These are phyloP conservation scores for Amyloporia xantha DNA, from an alignment of 768 basidiomycete genomes.

Conservation along the genomic window DNA sequence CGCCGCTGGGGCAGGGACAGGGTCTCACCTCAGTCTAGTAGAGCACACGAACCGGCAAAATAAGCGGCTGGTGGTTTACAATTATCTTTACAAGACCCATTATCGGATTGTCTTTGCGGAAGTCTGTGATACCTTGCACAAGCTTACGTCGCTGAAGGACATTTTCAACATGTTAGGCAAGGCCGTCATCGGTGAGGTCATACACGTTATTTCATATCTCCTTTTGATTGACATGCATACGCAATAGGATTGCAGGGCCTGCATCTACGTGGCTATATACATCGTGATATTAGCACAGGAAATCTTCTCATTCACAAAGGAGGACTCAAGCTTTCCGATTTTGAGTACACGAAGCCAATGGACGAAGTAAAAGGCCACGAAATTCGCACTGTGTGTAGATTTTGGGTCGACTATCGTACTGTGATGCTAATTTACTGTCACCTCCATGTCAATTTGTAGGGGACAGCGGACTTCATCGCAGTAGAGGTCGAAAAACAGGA, in stretches of 20 bases:
- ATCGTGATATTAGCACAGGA: slow-evolving; percentile 3
- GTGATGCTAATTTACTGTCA: background rate
- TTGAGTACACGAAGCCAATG: slow-evolving; percentile 2
- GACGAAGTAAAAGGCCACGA: background rate
- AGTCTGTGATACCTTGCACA: background rate
- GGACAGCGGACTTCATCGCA: background rate
- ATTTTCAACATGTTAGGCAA: background rate
- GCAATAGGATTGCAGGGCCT: background rate
- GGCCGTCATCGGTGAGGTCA: background rate
- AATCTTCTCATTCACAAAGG: background rate
- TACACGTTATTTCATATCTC: no score
- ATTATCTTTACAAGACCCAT: background rate
- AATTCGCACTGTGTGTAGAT: background rate
- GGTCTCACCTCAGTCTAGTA: no score
- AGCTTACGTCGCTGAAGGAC: background rate
- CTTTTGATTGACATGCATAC: no score
- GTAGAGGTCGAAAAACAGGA: background rate
- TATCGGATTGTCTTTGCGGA: no score
- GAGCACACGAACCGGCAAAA: no score
- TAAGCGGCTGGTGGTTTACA: no score
- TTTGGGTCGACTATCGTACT: background rate
- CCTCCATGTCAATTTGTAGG: background rate
- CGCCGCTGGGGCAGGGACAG: no score
- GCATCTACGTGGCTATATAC: background rate
- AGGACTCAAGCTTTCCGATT: background rate